These are phyloP conservation scores for Parietaria judaica DNA, from an alignment of 306 rosid genomes.

Conservation along the genomic window DNA sequence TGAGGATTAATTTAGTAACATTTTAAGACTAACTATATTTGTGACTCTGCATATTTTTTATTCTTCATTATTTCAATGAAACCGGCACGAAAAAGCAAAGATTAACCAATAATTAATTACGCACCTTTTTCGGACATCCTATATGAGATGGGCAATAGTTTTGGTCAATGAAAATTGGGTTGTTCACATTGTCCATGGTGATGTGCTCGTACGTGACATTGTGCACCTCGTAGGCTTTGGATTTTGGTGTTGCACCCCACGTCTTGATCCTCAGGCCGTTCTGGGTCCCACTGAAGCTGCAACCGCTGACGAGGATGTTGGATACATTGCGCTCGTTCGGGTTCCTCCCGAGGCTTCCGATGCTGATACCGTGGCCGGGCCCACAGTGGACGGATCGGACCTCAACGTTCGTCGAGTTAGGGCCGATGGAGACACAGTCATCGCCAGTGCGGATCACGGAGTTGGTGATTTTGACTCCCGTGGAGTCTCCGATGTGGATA, in stretches of 20 bases:
- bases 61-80: no score
- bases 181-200: constrained; percentile 7
- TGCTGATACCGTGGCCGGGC: constrained; percentile 36
- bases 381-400: constrained; percentile 18
- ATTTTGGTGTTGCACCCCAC: constrained; percentile 10
- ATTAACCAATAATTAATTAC: neutral
- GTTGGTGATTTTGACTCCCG: neutral
- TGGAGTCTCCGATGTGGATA: constrained; percentile 6
- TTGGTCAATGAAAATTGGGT: constrained; percentile 41
- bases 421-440: constrained; percentile 30
- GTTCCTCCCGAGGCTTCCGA: constrained; percentile 25
- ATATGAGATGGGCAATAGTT: constrained; percentile 21
- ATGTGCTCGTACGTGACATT: constrained; percentile 15
- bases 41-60: no score
- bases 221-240: constrained; percentile 7
- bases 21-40: no score
- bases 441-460: constrained; percentile 20
- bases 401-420: neutral
- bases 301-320: constrained; percentile 1
- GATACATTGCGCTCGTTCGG: neutral
- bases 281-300: constrained; percentile 20
- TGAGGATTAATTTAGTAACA: no score
- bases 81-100: no score
- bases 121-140: constrained; percentile 12
- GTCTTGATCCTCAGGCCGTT: constrained; percentile 35